A percentile compares a stretch with the other conserved stretches of the same genome.
These are phyloP conservation scores for Gliomastix tumulicola DNA, from an alignment of 2,329 filamentous ascomycete species.

Conservation along the genomic window DNA sequence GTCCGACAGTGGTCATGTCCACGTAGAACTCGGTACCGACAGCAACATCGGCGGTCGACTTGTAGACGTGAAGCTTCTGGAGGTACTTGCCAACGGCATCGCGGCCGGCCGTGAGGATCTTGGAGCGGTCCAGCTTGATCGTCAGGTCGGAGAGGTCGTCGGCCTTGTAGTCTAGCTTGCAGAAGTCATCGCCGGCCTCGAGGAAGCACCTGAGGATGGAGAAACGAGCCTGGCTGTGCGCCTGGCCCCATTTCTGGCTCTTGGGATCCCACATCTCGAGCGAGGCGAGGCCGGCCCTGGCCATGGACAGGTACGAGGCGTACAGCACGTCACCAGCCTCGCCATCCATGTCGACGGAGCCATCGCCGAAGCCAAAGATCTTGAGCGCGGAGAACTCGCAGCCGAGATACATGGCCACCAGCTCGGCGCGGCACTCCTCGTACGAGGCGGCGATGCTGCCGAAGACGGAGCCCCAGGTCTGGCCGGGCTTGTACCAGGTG, in stretches of 20 bases:
- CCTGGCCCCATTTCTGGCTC: constrained; percentile 84
- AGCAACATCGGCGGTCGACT: constrained; percentile 78
- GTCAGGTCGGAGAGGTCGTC: constrained; percentile 75
- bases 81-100: constrained; percentile 78
- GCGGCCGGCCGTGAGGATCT: constrained; percentile 78
- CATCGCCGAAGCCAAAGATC: constrained; percentile 88
- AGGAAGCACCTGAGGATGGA: constrained; percentile 82
- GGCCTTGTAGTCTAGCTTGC: constrained; percentile 65
- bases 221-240: constrained; percentile 87
- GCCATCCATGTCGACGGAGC: constrained; percentile 61
- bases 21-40: constrained; percentile 75
- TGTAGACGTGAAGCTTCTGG: constrained; percentile 89
- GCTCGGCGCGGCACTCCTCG: constrained; percentile 91
- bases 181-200: constrained; percentile 79
- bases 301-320: constrained; percentile 86
- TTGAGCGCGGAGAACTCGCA: constrained; percentile 85
- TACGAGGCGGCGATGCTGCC: constrained; percentile 81
- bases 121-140: constrained; percentile 75
- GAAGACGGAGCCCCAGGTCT: constrained; percentile 93
- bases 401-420: constrained; percentile 84
- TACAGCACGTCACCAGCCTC: constrained; percentile 85
- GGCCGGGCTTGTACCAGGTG: constrained; percentile 89
- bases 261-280: constrained; percentile 95
- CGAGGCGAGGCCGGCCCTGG: constrained; percentile 79
- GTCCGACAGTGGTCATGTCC: constrained; percentile 73